Base-by-base conservation (phyloP, 2,329 filamentous ascomycete species). In the Aspergillus neotritici region DNA sequence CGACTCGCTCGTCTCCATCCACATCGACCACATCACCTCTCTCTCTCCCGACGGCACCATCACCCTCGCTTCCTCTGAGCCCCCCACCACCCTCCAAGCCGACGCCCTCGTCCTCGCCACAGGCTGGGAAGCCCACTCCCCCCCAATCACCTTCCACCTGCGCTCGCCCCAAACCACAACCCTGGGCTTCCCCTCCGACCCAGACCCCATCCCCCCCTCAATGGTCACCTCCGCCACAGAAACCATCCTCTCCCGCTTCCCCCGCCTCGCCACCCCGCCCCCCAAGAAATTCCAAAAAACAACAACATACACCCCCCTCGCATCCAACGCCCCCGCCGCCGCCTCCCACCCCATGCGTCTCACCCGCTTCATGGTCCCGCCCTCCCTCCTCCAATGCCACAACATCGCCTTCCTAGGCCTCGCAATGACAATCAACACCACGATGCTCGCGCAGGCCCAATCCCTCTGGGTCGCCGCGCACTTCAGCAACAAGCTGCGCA, bases 391-490 rank as follows among this genome's bases (percentile, higher is more conserved):
- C 5, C 5, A 62, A 61, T 4, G 62, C 67, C 67, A 70, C 13
- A 71, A 70, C 2, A 59, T 77, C 5, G 74, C 70, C 4, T 78
- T 78, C 51, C 49, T 70, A 15, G 74, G 75, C 21, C 63, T 74
- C 37, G 57, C 71, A 13, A 68, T 65, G 51, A 72, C 69, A 46
- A 63, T 75, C 43, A 68, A 68, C 51, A 76, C 71, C 30, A 53
- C 65, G 1, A 51, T 72, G 21, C 54, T 72, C 3, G 65, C 73
- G 5, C 72, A 77, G 41, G 52, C 71, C 2, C 70, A 75, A 40
- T 76, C 77, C 0, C 67, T 85, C 3, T 86, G 82, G 82, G 72
- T 84, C 25, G 70, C 73, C 0, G 82, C 84, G 0, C 87, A 80
- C 57, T 76, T 90, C 17, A 70, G 75, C 38, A 71, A 70, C 29